Conservation (phyloP, 441 rosid species). For the Flueggea neowawraea region DNA sequence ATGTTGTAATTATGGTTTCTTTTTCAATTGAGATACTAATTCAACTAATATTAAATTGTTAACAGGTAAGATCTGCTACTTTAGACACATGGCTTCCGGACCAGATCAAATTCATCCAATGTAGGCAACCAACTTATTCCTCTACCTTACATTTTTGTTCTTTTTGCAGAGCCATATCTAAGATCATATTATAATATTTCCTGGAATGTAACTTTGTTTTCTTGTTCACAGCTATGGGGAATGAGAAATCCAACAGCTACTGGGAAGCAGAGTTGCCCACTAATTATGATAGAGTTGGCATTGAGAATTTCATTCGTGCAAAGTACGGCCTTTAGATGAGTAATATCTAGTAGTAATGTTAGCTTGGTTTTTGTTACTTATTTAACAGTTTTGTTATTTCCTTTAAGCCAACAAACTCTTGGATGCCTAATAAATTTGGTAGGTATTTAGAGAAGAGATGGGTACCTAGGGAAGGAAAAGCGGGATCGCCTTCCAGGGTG, state of each 20-base stretch:
- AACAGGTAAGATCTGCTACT: constrained; percentile 95
- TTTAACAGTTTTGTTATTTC: constrained; percentile 2
- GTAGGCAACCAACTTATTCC: constrained; percentile 39
- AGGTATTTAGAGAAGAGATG: constrained; percentile 68
- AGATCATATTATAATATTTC: not conserved
- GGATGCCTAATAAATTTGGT: constrained; percentile 5
- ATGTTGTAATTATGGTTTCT: not conserved
- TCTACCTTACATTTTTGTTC: constrained; percentile 10
- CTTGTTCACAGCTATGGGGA: constrained; percentile 78
- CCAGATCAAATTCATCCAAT: constrained; percentile 91
- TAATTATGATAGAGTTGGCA: constrained; percentile 89
- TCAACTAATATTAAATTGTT: constrained; percentile 4
- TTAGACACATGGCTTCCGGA: constrained; percentile 99
- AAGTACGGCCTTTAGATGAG: constrained; percentile 49
- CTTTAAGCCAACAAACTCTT: constrained; percentile 11
- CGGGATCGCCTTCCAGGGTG: constrained; percentile 27
- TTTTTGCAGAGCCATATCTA: not conserved
- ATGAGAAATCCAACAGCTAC: constrained; percentile 84
- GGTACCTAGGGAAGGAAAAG: constrained; percentile 41
- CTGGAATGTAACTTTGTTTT: constrained; percentile 5
- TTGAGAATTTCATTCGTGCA: constrained; percentile 94
- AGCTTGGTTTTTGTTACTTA: constrained; percentile 10
- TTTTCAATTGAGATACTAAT: not conserved
- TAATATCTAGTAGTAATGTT: constrained; percentile 20
- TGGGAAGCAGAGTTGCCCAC: constrained; percentile 99